A percentile compares a stretch with the other conserved stretches of the same genome.
Conservation (phyloP, 352 stramenopile species). For the Peronospora destructor region DNA sequence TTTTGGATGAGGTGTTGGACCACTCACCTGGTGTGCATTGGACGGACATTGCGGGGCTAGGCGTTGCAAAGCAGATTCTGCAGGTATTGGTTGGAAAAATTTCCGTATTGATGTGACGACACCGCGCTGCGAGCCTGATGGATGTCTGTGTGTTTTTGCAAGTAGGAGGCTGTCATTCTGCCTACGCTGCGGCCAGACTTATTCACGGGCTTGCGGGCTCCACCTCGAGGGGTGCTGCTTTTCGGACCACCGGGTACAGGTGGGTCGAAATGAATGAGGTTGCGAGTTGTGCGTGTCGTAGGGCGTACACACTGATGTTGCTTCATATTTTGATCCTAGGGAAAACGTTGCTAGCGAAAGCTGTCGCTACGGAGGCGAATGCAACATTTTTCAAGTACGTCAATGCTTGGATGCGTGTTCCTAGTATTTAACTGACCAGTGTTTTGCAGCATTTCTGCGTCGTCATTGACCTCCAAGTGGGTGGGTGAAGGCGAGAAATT, state of each 20-base stretch:
- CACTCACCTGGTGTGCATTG: constrained; percentile 71
- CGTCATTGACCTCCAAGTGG: constrained; percentile 86
- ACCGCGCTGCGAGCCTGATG: neutral
- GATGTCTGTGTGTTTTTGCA: constrained; percentile 1
- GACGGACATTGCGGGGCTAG: constrained; percentile 76
- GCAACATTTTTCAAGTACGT: constrained; percentile 79
- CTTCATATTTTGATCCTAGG: constrained; percentile 24
- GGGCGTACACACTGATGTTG: neutral
- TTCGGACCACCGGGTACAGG: constrained; percentile 80
- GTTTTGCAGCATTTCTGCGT: constrained; percentile 73
- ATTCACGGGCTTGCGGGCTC: constrained; percentile 69
- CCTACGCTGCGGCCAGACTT: constrained; percentile 77
- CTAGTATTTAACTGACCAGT: constrained; percentile 8
- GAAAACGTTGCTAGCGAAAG: constrained; percentile 81
- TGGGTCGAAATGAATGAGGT: constrained; percentile 4
- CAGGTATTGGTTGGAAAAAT: constrained; percentile 37
- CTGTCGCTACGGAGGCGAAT: constrained; percentile 73
- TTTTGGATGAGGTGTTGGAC: constrained; percentile 80
- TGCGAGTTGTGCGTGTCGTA: neutral
- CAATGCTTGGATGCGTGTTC: neutral
- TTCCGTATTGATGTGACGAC: neutral
- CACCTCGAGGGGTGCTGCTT: constrained; percentile 64
- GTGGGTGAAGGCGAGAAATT: constrained; percentile 92
- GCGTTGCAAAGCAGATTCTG: constrained; percentile 83
- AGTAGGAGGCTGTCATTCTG: constrained; percentile 82